Base-by-base conservation (phyloP, 371 early-diverging fungal genomes). In the Mucor indicus region DNA sequence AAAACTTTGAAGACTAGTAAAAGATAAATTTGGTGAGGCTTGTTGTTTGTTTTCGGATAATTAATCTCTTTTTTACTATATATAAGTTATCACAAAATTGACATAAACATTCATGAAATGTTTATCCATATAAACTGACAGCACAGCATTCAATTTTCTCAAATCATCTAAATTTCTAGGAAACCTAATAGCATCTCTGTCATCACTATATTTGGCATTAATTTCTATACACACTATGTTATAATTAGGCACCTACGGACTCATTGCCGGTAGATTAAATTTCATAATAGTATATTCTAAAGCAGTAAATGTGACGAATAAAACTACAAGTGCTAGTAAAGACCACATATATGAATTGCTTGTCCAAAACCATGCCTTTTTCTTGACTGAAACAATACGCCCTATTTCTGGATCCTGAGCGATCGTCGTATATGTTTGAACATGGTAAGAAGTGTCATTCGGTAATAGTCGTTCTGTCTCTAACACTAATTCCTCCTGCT, bases 1-100 rank as follows among this genome's bases (percentile, higher is more conserved):
- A 48, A 84, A 84, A 23, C 81, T 81, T 46, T 84, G 83, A 12
- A 84, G 65, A 38, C 85, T 85, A 42, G 19, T 30, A 24, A 16
- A 24, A 9, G 7, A 35, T 16, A 22, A 27, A 33, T 30, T 12
- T 8, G 44, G 31, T 31, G 12, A 11, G 21, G n/a, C 35, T 19
- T 3, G 13, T 38, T 4, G n/a, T 25, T 6, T 11, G 15, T 42
- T 17, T n/a, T 25, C 3, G 25, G 31, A 36, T 5, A 31, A n/a
- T n/a, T n/a, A n/a, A n/a, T n/a, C n/a, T n/a, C n/a, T n/a, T n/a
- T n/a, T 27, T 65, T 80, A 83, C 84, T 79, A 83, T 32, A 83
- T 64, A 45, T 81, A 83, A 15, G 76, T 67, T 2, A 69, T 60
- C 24, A 77, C 38, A 54, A 72, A 84, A 2, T 73, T 75, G 38